Percentiles rank a stretch among this genome's conserved stretches.
Conservation (phyloP, 352 stramenopile species). For the Phytopythium ostracodes region DNA sequence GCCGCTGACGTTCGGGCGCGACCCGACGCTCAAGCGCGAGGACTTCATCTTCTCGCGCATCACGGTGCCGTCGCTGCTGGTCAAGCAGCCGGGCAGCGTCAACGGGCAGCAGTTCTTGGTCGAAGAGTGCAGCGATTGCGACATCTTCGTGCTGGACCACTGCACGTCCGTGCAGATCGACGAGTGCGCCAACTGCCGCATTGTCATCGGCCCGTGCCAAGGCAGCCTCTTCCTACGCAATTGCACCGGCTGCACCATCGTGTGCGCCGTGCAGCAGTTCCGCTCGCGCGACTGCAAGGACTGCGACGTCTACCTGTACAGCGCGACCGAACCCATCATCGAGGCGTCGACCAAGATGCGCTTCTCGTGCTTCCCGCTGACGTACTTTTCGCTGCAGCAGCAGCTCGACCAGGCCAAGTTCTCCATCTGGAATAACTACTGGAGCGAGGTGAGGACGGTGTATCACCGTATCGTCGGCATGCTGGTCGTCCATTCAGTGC, state of each 20-base stretch:
- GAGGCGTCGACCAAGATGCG: constrained; percentile 56
- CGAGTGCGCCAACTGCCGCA: constrained; percentile 60
- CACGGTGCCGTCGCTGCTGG: constrained; percentile 30
- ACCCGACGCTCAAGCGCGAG: constrained; percentile 62
- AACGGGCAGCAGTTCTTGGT: constrained; percentile 81
- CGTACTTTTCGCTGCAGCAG: constrained; percentile 70
- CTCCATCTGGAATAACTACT: constrained; percentile 79
- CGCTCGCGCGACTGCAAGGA: constrained; percentile 60
- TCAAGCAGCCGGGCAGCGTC: constrained; percentile 56
- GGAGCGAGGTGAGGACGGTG: constrained; percentile 52
- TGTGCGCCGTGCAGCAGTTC: constrained; percentile 73
- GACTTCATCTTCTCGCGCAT: constrained; percentile 65
- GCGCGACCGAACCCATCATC: constrained; percentile 66
- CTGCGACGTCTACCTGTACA: constrained; percentile 64
- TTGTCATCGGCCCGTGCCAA: constrained; percentile 65
- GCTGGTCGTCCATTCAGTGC: neutral
- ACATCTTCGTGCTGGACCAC: constrained; percentile 76
- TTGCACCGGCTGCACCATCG: constrained; percentile 54
- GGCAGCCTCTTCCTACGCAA: constrained; percentile 70
- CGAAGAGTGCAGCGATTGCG: constrained; percentile 63
- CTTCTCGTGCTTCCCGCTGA: constrained; percentile 57
- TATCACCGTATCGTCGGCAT: too few relatives aligned
- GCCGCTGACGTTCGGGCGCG: constrained; percentile 44
- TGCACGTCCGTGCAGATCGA: constrained; percentile 79
- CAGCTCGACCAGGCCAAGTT: constrained; percentile 65